phyloP scores from a whole-genome alignment of 2,329 filamentous ascomycete genomes.

The Diplocarpon rosae region DNA sequence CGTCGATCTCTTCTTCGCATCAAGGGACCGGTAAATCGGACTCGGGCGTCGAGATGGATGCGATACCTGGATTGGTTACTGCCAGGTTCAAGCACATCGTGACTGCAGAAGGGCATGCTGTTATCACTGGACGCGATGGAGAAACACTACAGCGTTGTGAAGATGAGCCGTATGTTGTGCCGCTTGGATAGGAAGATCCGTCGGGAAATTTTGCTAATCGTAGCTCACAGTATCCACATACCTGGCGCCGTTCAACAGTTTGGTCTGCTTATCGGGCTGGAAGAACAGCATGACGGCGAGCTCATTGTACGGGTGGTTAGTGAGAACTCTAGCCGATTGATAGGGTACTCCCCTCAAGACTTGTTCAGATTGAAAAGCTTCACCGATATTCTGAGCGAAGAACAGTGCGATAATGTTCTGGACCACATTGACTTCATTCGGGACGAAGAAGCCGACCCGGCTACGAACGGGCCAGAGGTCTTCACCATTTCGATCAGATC shows the following conservation, averaged over 20 bases:
- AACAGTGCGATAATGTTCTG: slow-evolving; percentile 71
- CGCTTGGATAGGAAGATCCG: too few species aligned
- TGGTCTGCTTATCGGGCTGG: slow-evolving; percentile 63
- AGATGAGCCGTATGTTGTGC: slow-evolving; percentile 53
- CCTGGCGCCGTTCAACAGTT: slow-evolving; percentile 76
- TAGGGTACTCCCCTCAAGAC: slow-evolving; percentile 67
- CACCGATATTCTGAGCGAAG: slow-evolving; percentile 71
- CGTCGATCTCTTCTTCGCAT: slow-evolving; percentile 1
- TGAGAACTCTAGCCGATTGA: slow-evolving; percentile 65
- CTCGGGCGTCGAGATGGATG: slow-evolving; percentile 3
- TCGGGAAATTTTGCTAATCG: neutral
- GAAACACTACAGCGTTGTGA: slow-evolving; percentile 68
- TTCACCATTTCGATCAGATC: slow-evolving; percentile 66
- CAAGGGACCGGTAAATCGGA: neutral
- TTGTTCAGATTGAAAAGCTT: slow-evolving; percentile 68
- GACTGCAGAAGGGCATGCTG: slow-evolving; percentile 67
- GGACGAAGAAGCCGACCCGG: slow-evolving; percentile 68
- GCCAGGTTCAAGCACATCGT: slow-evolving; percentile 68
- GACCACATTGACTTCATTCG: slow-evolving; percentile 84
- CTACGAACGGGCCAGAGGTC: slow-evolving; percentile 70
- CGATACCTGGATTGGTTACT: slow-evolving; percentile 39
- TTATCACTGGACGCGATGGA: slow-evolving; percentile 70
- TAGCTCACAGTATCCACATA: slow-evolving; percentile 51
- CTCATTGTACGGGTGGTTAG: slow-evolving; percentile 64
- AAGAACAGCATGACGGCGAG: slow-evolving; percentile 56